These are phyloP conservation scores for Monilinia vaccinii-corymbosi DNA, from an alignment of 2,329 filamentous ascomycete genomes.

Conservation along the genomic window DNA sequence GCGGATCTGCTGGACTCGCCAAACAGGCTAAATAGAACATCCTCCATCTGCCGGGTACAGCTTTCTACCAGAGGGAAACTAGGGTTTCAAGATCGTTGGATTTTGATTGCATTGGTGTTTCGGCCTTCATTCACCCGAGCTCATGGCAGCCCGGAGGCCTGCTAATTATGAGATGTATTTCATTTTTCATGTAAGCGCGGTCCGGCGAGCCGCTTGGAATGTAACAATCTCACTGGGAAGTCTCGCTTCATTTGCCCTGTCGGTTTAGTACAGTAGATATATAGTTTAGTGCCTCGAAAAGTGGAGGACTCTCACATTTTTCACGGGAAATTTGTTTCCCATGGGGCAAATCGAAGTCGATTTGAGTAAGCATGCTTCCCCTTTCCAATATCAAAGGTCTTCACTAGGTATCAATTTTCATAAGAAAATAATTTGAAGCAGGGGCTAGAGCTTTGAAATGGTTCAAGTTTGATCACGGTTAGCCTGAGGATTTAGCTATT, in stretches of 20 bases:
- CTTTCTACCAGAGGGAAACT: not conserved
- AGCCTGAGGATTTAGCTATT: no score
- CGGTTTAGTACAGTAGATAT: not conserved
- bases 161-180: not conserved
- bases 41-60: not conserved
- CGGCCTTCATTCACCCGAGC: not conserved
- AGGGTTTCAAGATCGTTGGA: not conserved
- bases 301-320: not conserved
- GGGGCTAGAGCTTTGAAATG: no score
- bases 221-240: no score
- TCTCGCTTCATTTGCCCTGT: not conserved
- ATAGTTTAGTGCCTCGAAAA: not conserved
- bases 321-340: not conserved
- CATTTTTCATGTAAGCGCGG: not conserved
- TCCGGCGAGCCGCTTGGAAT: constrained; percentile 1
- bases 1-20: not conserved
- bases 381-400: no score
- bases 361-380: not conserved
- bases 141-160: not conserved
- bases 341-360: not conserved
- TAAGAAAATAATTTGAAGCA: no score
- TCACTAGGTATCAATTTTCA: no score
- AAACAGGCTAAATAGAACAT: constrained; percentile 3
- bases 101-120: not conserved
- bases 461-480: no score